A percentile compares a stretch with the other conserved stretches of the same genome.
Evolutionary conservation across 768 basidiomycete genomes (phyloP).

Genomic region (Sutorius australiensis): DNA sequence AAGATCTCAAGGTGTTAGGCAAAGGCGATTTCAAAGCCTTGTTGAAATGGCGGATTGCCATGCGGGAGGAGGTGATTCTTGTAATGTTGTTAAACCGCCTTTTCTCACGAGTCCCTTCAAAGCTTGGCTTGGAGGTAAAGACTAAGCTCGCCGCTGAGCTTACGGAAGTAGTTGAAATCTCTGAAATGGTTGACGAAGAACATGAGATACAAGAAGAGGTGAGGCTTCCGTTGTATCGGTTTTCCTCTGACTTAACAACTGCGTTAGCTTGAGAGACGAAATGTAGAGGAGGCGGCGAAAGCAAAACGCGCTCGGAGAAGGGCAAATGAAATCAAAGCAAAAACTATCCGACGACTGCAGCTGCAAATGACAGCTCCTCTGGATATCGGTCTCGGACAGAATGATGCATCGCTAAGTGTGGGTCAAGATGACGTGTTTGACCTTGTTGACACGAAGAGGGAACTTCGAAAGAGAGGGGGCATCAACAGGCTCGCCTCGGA

Average conservation of each 20-base stretch:
- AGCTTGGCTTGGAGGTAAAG: slow-evolving; percentile 86
- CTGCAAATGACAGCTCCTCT: slow-evolving; percentile 97
- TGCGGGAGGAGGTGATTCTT: slow-evolving; percentile 76
- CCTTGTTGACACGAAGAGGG: slow-evolving; percentile 58
- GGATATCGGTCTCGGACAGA: slow-evolving; percentile 88
- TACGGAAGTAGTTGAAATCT: slow-evolving; percentile 66
- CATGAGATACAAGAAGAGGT: slow-evolving; percentile 89
- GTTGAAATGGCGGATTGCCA: slow-evolving; percentile 83
- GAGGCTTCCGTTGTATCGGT: not conserved
- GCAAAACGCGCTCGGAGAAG: slow-evolving; percentile 77
- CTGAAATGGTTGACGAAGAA: slow-evolving; percentile 78
- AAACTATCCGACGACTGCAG: slow-evolving; percentile 92
- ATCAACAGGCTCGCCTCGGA: slow-evolving; percentile 37
- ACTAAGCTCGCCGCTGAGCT: slow-evolving; percentile 67
- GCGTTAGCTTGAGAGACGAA: slow-evolving; percentile 74
- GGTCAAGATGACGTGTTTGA: slow-evolving; percentile 91
- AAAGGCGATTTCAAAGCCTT: slow-evolving; percentile 96
- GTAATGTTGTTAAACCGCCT: not conserved
- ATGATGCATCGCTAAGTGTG: slow-evolving; percentile 64
- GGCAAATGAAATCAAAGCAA: slow-evolving; percentile 83
- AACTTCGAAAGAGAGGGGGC: slow-evolving; percentile 39
- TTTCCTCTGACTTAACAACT: slow-evolving; percentile 5
- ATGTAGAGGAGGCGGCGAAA: slow-evolving; percentile 68
- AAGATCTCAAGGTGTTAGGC: slow-evolving; percentile 93
- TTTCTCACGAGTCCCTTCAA: slow-evolving; percentile 6